Conservation (phyloP, 306 rosid genomes). For the Spatholobus suberectus region DNA sequence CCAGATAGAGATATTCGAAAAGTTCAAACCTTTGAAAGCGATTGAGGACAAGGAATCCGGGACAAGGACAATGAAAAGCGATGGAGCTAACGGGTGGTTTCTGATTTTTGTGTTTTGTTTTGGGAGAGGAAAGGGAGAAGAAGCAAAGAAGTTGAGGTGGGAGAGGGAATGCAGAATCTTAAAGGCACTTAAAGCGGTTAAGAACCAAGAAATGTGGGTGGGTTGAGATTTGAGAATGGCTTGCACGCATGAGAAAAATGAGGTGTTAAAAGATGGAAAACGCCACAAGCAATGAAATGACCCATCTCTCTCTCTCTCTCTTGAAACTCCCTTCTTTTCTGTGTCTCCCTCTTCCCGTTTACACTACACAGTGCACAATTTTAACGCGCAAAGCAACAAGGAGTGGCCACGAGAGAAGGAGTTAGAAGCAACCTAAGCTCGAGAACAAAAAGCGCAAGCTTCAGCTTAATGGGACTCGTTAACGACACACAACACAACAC, state of each 20-base stretch:
- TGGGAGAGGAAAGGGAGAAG: too few species aligned
- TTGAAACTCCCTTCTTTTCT: not conserved
- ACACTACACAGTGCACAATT: constrained; percentile 46
- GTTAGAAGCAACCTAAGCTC: constrained; percentile 18
- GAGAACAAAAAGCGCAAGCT: not conserved
- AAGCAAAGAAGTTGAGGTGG: constrained; percentile 44
- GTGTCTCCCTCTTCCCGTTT: not conserved
- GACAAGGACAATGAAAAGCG: constrained; percentile 44
- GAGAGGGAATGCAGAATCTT: constrained; percentile 63
- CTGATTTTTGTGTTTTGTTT: too few species aligned
- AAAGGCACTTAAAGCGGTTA: constrained; percentile 52
- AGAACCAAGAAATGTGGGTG: constrained; percentile 50
- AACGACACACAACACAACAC: not conserved
- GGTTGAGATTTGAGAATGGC: constrained; percentile 58
- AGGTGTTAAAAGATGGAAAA: constrained; percentile 59
- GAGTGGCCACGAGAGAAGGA: constrained; percentile 7
- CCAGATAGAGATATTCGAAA: constrained; percentile 46
- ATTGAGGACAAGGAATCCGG: constrained; percentile 39
- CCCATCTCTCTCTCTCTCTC: too few species aligned
- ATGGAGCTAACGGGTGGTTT: constrained; percentile 19
- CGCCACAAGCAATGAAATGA: constrained; percentile 76
- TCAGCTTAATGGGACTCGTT: not conserved
- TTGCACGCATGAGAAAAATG: constrained; percentile 84
- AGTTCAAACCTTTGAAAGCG: constrained; percentile 53
- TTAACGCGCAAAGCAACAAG: constrained; percentile 63